These are phyloP conservation scores for Martiniozyma abietophila DNA, from an alignment of 805 yeast genomes.

Conservation along the genomic window DNA sequence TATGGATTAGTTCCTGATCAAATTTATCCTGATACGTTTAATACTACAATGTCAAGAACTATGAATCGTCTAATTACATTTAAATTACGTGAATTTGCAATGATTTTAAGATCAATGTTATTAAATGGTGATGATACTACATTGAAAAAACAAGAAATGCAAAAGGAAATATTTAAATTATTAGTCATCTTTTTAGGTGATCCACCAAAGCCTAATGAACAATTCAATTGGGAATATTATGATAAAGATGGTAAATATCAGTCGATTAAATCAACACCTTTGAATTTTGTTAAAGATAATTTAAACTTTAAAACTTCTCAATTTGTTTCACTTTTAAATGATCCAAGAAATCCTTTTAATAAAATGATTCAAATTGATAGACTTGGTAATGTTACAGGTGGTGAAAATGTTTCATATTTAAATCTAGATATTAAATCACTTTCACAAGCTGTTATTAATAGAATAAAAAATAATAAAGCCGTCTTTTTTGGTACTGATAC, in stretches of 20 bases:
- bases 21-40: constrained; percentile 58
- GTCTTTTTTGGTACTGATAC: constrained; percentile 87
- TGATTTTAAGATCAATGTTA: constrained; percentile 44
- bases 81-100: constrained; percentile 72
- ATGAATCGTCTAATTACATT: constrained; percentile 58
- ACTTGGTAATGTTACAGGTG: constrained; percentile 64
- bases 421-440: constrained; percentile 54
- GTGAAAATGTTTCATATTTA: constrained; percentile 62
- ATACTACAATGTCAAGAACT: constrained; percentile 39
- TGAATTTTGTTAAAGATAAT: constrained; percentile 48
- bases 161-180: constrained; percentile 55
- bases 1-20: constrained; percentile 76
- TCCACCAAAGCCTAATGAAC: constrained; percentile 66
- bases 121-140: constrained; percentile 34
- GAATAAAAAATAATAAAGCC: constrained; percentile 65
- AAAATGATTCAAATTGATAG: constrained; percentile 61
- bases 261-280: constrained; percentile 48
- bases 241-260: constrained; percentile 56
- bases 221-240: constrained; percentile 63
- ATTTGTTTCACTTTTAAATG: constrained; percentile 63
- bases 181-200: constrained; percentile 63
- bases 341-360: constrained; percentile 68
- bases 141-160: constrained; percentile 30
- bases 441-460: constrained; percentile 52
- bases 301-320: constrained; percentile 43